Conservation (phyloP, 306 rosid genomes). For the Glycine latifolia region DNA sequence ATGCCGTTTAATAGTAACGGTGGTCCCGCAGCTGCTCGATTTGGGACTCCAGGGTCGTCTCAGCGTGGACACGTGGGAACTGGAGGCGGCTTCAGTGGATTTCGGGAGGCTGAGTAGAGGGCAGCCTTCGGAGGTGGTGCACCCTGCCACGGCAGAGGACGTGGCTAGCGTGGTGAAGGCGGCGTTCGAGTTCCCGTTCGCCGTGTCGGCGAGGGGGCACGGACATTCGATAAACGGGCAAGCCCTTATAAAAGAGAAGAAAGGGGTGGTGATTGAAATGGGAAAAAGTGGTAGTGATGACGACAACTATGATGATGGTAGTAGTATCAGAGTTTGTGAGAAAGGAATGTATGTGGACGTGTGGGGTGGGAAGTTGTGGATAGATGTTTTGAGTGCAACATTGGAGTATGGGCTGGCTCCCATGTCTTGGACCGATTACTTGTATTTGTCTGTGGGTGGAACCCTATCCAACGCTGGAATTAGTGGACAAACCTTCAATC, state of each 20-base stretch:
- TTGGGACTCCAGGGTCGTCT: conserved; percentile 35
- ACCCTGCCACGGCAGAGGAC: conserved; percentile 71
- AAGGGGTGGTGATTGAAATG: conserved; percentile 87
- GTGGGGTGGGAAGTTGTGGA: conserved; percentile 98
- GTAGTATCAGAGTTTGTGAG: conserved; percentile 46
- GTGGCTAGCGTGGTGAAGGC: conserved; percentile 56
- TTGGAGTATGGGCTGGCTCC: conserved; percentile 78
- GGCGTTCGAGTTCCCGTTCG: conserved; percentile 56
- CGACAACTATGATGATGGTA: no score
- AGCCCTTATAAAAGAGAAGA: conserved; percentile 52
- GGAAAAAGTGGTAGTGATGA: not conserved
- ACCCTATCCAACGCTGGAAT: conserved; percentile 95
- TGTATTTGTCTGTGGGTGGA: conserved; percentile 93
- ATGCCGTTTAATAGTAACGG: conserved; percentile 64
- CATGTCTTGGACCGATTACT: conserved; percentile 94
- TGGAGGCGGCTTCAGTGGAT: conserved; percentile 69
- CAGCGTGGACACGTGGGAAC: no score
- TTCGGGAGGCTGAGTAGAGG: conserved; percentile 68
- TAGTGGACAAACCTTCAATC: conserved; percentile 92
- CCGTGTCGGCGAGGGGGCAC: conserved; percentile 88
- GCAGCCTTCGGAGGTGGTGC: conserved; percentile 65
- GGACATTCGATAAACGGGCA: conserved; percentile 98
- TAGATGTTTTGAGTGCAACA: conserved; percentile 67
- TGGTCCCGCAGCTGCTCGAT: conserved; percentile 41
- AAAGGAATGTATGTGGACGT: conserved; percentile 72